Conservation (phyloP, 768 basidiomycete genomes). For the Vararia minispora region DNA sequence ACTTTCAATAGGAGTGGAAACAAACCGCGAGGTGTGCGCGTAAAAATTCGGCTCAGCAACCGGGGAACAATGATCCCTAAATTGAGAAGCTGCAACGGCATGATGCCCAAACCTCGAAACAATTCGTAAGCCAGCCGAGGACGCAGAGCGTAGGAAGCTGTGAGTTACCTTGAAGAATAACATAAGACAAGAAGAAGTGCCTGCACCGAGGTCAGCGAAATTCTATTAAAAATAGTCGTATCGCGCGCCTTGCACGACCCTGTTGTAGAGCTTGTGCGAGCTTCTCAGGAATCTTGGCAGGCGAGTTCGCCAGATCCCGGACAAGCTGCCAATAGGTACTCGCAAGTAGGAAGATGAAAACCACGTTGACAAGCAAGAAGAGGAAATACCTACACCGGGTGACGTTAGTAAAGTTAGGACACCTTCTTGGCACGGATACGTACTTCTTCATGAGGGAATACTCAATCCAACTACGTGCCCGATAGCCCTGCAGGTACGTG, state of each 20-base stretch:
- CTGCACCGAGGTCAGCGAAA: conserved; percentile 21
- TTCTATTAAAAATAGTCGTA: conserved; percentile 7
- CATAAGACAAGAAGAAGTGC: conserved; percentile 79
- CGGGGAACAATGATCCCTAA: conserved; percentile 81
- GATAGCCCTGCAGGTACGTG: conserved; percentile 85
- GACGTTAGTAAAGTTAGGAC: conserved; percentile 6
- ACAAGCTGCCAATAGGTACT: conserved; percentile 89
- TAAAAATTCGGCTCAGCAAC: conserved; percentile 63
- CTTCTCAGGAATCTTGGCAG: conserved; percentile 90
- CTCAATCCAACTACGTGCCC: conserved; percentile 87
- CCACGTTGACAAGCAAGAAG: conserved; percentile 84
- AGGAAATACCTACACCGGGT: conserved; percentile 66
- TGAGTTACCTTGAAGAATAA: conserved; percentile 68
- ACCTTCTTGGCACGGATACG: conserved; percentile 14
- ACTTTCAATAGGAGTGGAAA: neutral
- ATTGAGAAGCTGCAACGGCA: conserved; percentile 93
- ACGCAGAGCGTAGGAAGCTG: neutral
- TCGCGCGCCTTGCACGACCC: conserved; percentile 52
- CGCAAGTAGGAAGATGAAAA: conserved; percentile 89
- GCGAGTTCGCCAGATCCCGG: conserved; percentile 85
- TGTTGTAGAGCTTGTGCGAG: conserved; percentile 74
- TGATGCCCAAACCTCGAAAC: conserved; percentile 68
- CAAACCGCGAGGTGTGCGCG: conserved; percentile 84
- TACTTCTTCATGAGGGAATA: conserved; percentile 89
- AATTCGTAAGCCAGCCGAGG: conserved; percentile 4